Evolutionary conservation across 2,329 filamentous ascomycete species (phyloP), one percentile per base, ranked within the genome.

Genomic region (Penicillium frequentans): DNA sequence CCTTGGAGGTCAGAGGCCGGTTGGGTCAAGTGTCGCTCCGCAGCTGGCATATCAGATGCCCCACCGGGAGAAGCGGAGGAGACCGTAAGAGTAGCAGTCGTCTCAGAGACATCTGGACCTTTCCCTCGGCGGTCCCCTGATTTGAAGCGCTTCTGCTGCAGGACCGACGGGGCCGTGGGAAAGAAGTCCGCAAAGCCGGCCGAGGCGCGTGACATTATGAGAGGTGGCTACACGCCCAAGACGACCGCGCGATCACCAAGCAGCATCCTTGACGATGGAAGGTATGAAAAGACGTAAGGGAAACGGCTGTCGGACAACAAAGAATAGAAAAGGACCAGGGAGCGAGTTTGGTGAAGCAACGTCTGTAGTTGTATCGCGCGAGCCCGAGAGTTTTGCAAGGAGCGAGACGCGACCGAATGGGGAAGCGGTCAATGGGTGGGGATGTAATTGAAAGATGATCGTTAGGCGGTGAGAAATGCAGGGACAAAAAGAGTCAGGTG

Each of bases 141-240:
- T 66, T 75, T 75, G 62, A 71, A 73, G 71, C 76, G 77, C 75
- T 79, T 79, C 65, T 78, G 73, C 63, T 79, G 76, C 55, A 82
- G 75, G 63, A 85, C 86, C 68, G 85, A 84, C 66, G 90, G 89
- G 71, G 89, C 90, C 73, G 88, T 86, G 67, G 89, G 90, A 77
- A 92, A 93, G 83, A 91, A 95, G 79, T 92, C 87, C 79, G 89
- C 90, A 83, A 92, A 93, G 79, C 88, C 87, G 81, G 89, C 88
- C 76, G 84, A 83, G 74, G 88, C 85, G 81, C 90, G 90, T 86
- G 90, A 90, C 89, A 90, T 90, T 79, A 80, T 87, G 82, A 71
- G 64, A 74, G 65, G 67, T 70, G 75, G 74, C 74, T 77, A 77
- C 65, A 71, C 73, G 72, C 74, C 73, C 69, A 64, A 69, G 61